These are phyloP conservation scores for Porphyrellus cyaneotinctus DNA, from an alignment of 768 basidiomycete genomes.

Conservation along the genomic window DNA sequence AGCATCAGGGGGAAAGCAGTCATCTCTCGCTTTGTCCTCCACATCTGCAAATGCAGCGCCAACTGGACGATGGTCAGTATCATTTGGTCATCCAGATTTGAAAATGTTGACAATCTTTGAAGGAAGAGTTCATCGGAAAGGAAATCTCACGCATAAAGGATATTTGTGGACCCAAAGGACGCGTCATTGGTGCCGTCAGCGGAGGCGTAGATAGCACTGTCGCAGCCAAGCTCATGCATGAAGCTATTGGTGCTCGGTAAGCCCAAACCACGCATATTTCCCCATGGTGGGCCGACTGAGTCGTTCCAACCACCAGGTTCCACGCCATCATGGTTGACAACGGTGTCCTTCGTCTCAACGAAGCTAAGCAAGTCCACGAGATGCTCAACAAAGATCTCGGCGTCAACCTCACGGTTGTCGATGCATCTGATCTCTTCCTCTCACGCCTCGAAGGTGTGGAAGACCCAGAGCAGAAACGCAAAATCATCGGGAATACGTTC, in stretches of 20 bases:
- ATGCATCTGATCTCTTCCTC: slow-evolving; percentile 92
- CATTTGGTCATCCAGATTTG: slow-evolving; percentile 3
- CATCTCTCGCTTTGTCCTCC: slow-evolving; percentile 77
- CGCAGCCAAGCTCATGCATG: slow-evolving; percentile 98
- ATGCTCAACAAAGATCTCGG: slow-evolving; percentile 94
- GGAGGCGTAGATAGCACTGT: slow-evolving; percentile 98
- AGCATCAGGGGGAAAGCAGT: slow-evolving; percentile 86
- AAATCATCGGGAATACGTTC: slow-evolving; percentile 98
- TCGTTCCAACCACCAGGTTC: slow-evolving; percentile 53
- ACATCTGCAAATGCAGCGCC: slow-evolving; percentile 74
- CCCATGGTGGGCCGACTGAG: background rate
- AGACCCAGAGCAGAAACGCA: slow-evolving; percentile 95
- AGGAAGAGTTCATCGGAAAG: slow-evolving; percentile 98
- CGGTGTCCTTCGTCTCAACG: slow-evolving; percentile 89
- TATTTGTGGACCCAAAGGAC: slow-evolving; percentile 90
- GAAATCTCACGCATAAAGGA: slow-evolving; percentile 91
- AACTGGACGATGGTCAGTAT: slow-evolving; percentile 90
- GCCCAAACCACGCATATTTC: slow-evolving; percentile 11
- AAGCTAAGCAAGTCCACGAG: slow-evolving; percentile 84
- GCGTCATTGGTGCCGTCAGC: slow-evolving; percentile 96
- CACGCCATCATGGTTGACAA: slow-evolving; percentile 99
- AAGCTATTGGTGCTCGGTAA: slow-evolving; percentile 95
- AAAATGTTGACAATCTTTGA: background rate
- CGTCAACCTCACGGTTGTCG: slow-evolving; percentile 93
- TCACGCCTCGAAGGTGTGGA: slow-evolving; percentile 84